Conservation (phyloP, 1,139 yeast species). For the Geotrichum klebahnii region DNA sequence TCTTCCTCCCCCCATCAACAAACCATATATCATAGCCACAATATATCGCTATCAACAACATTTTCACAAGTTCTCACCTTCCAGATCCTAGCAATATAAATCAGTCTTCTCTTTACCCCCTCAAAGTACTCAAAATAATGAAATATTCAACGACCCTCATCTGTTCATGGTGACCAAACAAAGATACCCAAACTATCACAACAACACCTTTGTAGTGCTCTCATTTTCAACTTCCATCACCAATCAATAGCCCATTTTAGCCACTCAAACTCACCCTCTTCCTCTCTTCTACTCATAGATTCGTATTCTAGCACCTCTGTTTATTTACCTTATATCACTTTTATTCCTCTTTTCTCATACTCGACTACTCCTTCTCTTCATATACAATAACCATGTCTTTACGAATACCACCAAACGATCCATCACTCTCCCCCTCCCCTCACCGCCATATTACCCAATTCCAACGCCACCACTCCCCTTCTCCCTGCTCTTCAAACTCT, state of each 20-base stretch:
- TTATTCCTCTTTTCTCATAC: no score
- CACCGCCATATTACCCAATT: slow-evolving; percentile 20
- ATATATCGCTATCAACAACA: no score
- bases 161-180: slow-evolving; percentile 4
- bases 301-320: not conserved
- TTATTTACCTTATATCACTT: not conserved
- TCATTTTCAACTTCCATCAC: no score
- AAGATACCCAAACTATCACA: not conserved
- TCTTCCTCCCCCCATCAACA: no score
- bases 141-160: not conserved
- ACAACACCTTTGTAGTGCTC: not conserved
- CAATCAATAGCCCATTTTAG: no score
- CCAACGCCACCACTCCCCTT: slow-evolving; percentile 13
- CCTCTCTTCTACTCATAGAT: not conserved
- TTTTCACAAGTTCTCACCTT: no score
- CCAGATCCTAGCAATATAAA: no score
- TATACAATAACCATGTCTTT: slow-evolving; percentile 10
- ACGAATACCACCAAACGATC: slow-evolving; percentile 19
- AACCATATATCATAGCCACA: no score
- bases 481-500: slow-evolving; percentile 15
- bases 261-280: not conserved
- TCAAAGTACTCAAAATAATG: no score
- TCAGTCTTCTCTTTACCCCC: no score
- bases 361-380: no score
- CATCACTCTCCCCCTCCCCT: slow-evolving; percentile 20